Base-by-base conservation (phyloP, 192 early-diverging fungal species). In the Ambispora gerdemannii region DNA sequence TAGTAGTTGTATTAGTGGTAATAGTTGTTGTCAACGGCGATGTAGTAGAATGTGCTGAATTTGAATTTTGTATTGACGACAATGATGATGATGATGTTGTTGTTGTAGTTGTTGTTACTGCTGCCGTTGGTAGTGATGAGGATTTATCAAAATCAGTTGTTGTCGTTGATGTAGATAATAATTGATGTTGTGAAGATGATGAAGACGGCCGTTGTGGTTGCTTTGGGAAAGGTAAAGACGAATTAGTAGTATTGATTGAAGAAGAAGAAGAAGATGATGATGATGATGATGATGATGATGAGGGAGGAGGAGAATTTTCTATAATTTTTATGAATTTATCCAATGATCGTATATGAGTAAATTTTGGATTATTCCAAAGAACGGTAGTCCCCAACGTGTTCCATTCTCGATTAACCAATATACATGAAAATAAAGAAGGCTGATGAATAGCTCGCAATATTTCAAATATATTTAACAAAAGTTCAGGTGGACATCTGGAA, bases 331-430 rank as follows among this genome's bases (percentile, higher is more conserved):
- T 69, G 53, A 69, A 69, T 56, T 56, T 69, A 35, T 69, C 67
- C 24, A 69, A 38, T 38, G 67, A 52, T 28, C 67, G 67, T 52
- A 69, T 69, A 50, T 69, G 67, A 69, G 67, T 56, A 27, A 69
- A 69, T 56, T 38, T 52, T 20, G 67, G 67, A 24, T 22, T 47
- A 55, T 36, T 69, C 67, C 67, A 69, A 56, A 69, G 53, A 25
- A 69, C 67, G 17, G 36, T 69, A 25, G 67, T 56, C 30, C 51
- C 67, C 28, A 69, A 56, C 24, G 27, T 33, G 24, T 69, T 69
- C 67, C 67, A 69, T 69, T 69, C 35, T 35, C 47, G 67, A 38
- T 53, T 56, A 15, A 69, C 67, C 6, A 69, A 52, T 38, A 69
- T 56, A 22, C 67, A 69, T 47, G 67, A 69, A n/a, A 69, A 69